Conservation (phyloP, 441 rosid genomes). For the Jatropha multifida region DNA sequence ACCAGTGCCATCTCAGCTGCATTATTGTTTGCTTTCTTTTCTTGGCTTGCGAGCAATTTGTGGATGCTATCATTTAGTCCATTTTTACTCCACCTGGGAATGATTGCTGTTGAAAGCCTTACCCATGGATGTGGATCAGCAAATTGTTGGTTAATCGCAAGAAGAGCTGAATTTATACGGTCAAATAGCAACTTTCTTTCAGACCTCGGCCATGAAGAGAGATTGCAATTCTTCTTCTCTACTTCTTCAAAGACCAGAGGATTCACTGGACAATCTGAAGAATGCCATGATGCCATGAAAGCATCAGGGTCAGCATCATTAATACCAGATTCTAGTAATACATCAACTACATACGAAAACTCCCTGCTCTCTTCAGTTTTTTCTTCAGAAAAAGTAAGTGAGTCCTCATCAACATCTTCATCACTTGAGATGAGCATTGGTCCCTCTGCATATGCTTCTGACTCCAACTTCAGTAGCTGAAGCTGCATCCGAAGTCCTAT, state of each 20-base stretch:
- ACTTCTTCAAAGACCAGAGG: constrained; percentile 68
- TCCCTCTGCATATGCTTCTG: constrained; percentile 65
- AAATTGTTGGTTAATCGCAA: constrained; percentile 44
- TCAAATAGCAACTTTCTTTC: constrained; percentile 79
- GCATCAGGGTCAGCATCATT: constrained; percentile 41
- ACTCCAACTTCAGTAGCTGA: constrained; percentile 82
- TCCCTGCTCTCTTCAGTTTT: constrained; percentile 53
- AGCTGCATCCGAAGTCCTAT: constrained; percentile 94
- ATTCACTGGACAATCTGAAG: constrained; percentile 61
- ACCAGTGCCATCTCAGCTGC: constrained; percentile 36
- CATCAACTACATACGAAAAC: constrained; percentile 48
- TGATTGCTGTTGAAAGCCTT: constrained; percentile 25
- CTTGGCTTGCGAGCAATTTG: constrained; percentile 38
- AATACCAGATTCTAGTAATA: constrained; percentile 52
- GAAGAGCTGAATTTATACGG: constrained; percentile 54
- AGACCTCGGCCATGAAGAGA: constrained; percentile 42
- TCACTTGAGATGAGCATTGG: constrained; percentile 61
- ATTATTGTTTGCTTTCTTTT: constrained; percentile 34
- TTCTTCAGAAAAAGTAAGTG: constrained; percentile 32
- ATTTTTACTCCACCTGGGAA: constrained; percentile 38
- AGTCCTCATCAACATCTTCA: constrained; percentile 50
- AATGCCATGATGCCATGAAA: constrained; percentile 57
- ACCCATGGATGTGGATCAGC: constrained; percentile 63
- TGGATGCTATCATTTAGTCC: constrained; percentile 45
- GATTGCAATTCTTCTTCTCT: constrained; percentile 54